phyloP scores from a whole-genome alignment of 345 rosid species.

The Clausena lansium region DNA sequence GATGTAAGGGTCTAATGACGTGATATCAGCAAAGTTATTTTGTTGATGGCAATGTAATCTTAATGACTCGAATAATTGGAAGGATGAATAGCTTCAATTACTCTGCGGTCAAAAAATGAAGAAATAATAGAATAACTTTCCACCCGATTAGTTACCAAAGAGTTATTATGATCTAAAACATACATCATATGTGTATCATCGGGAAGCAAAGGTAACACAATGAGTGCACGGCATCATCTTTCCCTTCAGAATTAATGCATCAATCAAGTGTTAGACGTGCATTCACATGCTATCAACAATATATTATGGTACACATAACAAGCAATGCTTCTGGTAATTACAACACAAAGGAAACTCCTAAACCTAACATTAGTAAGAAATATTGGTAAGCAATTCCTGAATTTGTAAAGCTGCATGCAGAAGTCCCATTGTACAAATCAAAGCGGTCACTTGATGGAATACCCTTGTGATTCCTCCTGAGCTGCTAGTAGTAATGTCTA shows the following conservation, averaged over 20 bases:
- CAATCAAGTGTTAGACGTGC: neutral
- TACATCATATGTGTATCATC: no score
- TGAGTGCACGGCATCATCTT: neutral
- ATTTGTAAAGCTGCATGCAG: neutral
- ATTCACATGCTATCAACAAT: slow-evolving; percentile 6
- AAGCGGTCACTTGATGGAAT: neutral
- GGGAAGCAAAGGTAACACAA: neutral
- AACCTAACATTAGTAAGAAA: neutral
- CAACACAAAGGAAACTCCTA: slow-evolving; percentile 3
- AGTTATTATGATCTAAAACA: neutral
- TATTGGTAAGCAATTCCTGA: neutral
- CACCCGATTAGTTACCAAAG: neutral
- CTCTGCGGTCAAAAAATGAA: no score
- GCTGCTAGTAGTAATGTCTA: slow-evolving; percentile 3
- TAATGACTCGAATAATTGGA: neutral
- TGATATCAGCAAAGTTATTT: neutral
- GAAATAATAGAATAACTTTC: no score
- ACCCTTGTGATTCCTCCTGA: neutral
- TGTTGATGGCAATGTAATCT: neutral
- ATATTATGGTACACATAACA: slow-evolving; percentile 17
- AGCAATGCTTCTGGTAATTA: slow-evolving; percentile 14
- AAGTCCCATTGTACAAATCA: slow-evolving; percentile 12
- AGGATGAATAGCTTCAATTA: neutral
- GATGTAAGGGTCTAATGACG: neutral
- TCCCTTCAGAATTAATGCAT: neutral